These are phyloP conservation scores for Phyllosticta paracitricarpa DNA, from an alignment of 2,329 filamentous ascomycete genomes.

Conservation along the genomic window DNA sequence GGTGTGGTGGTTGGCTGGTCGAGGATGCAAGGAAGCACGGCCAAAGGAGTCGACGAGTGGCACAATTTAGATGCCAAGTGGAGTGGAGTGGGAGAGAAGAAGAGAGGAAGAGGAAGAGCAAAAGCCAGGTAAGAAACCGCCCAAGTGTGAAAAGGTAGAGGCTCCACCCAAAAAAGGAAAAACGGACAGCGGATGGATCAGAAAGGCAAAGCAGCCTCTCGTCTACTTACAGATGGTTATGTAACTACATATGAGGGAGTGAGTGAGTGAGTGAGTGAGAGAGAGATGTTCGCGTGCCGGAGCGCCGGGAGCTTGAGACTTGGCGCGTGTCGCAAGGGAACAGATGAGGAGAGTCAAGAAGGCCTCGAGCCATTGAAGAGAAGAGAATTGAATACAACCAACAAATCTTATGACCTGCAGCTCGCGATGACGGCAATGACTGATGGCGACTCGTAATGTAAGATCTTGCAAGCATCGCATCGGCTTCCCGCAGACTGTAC, in stretches of 20 bases:
- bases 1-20: constrained; percentile 10
- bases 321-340: not conserved
- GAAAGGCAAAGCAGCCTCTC: too few species aligned
- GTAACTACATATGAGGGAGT: too few species aligned
- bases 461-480: not conserved
- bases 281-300: not conserved
- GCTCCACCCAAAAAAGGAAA: too few species aligned
- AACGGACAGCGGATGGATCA: too few species aligned
- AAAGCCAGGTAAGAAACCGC: too few species aligned
- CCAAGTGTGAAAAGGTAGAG: too few species aligned
- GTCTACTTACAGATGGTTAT: too few species aligned
- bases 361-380: not conserved
- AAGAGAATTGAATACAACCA: not conserved
- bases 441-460: not conserved
- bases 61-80: not conserved
- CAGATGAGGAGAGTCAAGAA: not conserved
- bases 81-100: not conserved
- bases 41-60: constrained; percentile 9
- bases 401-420: not conserved
- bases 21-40: constrained; percentile 11
- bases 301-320: not conserved
- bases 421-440: too few species aligned
- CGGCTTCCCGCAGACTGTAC: not conserved
- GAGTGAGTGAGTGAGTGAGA: not conserved
- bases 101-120: too few species aligned